Conservation (phyloP, 306 rosid species). For the Begonia fuchsioides region DNA sequence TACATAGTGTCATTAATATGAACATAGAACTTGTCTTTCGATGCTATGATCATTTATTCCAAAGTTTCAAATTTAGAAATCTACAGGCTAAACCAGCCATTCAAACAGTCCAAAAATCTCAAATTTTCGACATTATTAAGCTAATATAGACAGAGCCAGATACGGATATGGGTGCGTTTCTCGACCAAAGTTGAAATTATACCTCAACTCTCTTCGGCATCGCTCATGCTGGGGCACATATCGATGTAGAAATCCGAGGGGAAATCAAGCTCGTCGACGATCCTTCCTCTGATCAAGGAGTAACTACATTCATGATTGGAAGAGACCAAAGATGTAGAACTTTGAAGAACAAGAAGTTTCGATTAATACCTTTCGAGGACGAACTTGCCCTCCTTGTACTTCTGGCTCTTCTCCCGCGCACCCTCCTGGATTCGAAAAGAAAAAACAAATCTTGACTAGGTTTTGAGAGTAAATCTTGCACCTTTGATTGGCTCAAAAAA, state of each 20-base stretch:
- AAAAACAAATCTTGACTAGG: no score
- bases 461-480: no score
- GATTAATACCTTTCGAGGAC: constrained; percentile 77
- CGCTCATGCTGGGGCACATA: constrained; percentile 40
- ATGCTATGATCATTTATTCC: no score
- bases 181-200: neutral
- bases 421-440: constrained; percentile 34
- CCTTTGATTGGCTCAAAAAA: no score
- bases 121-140: no score
- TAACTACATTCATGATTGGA: neutral
- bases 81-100: no score
- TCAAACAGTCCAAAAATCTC: no score
- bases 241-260: constrained; percentile 49
- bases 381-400: constrained; percentile 86
- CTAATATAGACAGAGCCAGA: no score
- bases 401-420: constrained; percentile 73
- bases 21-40: no score
- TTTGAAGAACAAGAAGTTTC: neutral
- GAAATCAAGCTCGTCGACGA: constrained; percentile 50
- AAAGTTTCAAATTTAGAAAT: no score
- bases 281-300: constrained; percentile 48
- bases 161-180: no score
- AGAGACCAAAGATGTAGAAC: constrained; percentile 5
- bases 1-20: no score
- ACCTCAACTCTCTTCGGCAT: constrained; percentile 54